Percentiles rank a stretch among this genome's conserved stretches.
Evolutionary conservation across 2,329 filamentous ascomycete species (phyloP).

Genomic region (Rhynchosporium agropyri): DNA sequence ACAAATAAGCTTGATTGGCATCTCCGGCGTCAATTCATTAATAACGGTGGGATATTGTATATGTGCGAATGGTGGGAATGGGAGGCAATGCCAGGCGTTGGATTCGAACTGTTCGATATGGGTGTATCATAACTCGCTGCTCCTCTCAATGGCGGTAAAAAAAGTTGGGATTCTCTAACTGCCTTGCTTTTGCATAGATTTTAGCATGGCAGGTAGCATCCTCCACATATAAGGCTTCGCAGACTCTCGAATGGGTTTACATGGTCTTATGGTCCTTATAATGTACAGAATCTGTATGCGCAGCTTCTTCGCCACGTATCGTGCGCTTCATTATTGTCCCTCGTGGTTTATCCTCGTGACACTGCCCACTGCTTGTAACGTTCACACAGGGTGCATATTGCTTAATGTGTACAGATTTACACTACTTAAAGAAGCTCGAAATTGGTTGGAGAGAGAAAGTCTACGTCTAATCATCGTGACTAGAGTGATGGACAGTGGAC

Average conservation of each 20-base stretch:
- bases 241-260: slow-evolving; percentile 4
- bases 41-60: slow-evolving; percentile 23
- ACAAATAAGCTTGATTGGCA: slow-evolving; percentile 16
- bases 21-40: slow-evolving; percentile 16
- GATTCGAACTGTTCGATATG: slow-evolving; percentile 21
- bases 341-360: too few species aligned
- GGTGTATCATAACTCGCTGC: slow-evolving; percentile 32
- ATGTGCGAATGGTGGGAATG: slow-evolving; percentile 32
- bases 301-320: slow-evolving; percentile 1
- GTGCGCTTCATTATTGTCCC: neutral
- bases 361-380: too few species aligned
- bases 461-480: too few species aligned
- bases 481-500: too few species aligned
- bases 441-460: too few species aligned
- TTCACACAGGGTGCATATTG: too few species aligned
- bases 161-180: slow-evolving; percentile 4
- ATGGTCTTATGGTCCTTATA: slow-evolving; percentile 15
- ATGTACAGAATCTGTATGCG: slow-evolving; percentile 24
- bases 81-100: slow-evolving; percentile 29
- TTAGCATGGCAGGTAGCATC: neutral
- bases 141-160: slow-evolving; percentile 36
- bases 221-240: neutral
- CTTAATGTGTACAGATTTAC: too few species aligned
- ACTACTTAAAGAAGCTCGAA: too few species aligned
- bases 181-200: slow-evolving; percentile 30